Conservation (phyloP, 2,329 filamentous ascomycete species). For the Fusarium sp. region DNA sequence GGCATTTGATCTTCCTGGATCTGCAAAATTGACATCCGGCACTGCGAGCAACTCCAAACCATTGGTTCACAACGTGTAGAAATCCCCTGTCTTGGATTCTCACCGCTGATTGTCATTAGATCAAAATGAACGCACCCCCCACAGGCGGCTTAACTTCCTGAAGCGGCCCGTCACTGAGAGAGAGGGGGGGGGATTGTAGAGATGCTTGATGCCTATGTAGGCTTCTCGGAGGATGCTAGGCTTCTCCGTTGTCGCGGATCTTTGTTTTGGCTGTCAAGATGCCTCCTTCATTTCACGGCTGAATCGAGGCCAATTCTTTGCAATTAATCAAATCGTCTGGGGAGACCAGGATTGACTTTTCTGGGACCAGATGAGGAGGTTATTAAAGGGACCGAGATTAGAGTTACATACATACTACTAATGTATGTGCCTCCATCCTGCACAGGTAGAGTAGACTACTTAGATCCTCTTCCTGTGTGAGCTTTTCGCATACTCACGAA, state of each 20-base stretch:
- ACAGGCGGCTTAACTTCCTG: conserved; percentile 34
- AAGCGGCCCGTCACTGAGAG: conserved; percentile 24
- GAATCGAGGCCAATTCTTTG: conserved; percentile 3
- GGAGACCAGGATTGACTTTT: conserved; percentile 23
- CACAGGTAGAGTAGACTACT: conserved; percentile 13
- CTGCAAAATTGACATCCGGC: conserved; percentile 53
- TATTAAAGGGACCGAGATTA: not conserved
- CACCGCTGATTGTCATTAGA: conserved; percentile 39
- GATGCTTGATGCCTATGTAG: conserved; percentile 1
- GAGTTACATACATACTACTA: conserved; percentile 13
- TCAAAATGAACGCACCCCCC: conserved; percentile 14
- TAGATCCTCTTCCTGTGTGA: conserved; percentile 21
- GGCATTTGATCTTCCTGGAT: conserved; percentile 56
- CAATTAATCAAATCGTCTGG: conserved; percentile 22
- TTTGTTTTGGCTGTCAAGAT: not conserved
- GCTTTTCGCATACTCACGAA: not conserved
- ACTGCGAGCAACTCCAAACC: conserved; percentile 52
- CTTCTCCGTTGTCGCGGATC: not conserved
- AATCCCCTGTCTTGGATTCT: conserved; percentile 23
- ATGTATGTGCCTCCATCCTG: not conserved
- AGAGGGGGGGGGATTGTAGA: conserved; percentile 17
- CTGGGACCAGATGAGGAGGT: not conserved
- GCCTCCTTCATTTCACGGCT: not conserved
- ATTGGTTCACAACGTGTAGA: conserved; percentile 34
- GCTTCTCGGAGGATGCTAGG: conserved; percentile 1